These are phyloP conservation scores for Elongisporangium anandrum DNA, from an alignment of 352 stramenopile genomes.

Conservation along the genomic window DNA sequence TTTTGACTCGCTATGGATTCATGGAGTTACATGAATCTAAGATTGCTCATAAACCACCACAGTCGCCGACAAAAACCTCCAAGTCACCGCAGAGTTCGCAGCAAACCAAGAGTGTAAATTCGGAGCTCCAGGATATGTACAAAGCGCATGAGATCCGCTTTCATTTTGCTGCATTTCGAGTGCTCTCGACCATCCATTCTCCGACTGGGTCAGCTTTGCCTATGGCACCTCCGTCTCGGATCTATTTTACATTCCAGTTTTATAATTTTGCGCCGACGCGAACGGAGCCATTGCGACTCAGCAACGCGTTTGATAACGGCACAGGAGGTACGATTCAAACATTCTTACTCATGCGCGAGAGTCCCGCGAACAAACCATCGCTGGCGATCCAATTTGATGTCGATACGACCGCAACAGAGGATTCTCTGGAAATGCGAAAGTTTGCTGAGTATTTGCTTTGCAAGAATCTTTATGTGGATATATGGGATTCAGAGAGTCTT, in stretches of 20 bases:
- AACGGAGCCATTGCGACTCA: constrained; percentile 77
- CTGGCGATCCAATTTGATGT: constrained; percentile 75
- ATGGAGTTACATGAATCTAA: constrained; percentile 49
- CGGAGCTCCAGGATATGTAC: constrained; percentile 75
- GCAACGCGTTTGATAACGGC: constrained; percentile 42
- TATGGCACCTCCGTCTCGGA: constrained; percentile 34
- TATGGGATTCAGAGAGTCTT: constrained; percentile 92
- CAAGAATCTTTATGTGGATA: constrained; percentile 86
- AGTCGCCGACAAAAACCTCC: not conserved
- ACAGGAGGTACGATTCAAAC: constrained; percentile 25
- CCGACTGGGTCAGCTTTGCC: too few relatives aligned
- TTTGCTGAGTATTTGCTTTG: constrained; percentile 88
- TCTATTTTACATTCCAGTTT: constrained; percentile 94
- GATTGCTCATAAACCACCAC: constrained; percentile 13
- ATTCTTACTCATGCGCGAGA: constrained; percentile 64
- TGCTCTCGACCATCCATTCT: constrained; percentile 3
- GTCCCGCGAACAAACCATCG: constrained; percentile 52
- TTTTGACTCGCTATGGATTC: constrained; percentile 82
- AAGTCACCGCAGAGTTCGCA: not conserved
- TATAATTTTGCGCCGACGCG: constrained; percentile 86
- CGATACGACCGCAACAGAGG: constrained; percentile 50
- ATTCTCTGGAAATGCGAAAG: constrained; percentile 57
- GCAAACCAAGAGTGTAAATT: constrained; percentile 10
- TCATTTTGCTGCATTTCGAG: constrained; percentile 87
- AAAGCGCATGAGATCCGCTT: constrained; percentile 85